phyloP scores from a whole-genome alignment of 768 basidiomycete species.

The Podaxis sp. region DNA sequence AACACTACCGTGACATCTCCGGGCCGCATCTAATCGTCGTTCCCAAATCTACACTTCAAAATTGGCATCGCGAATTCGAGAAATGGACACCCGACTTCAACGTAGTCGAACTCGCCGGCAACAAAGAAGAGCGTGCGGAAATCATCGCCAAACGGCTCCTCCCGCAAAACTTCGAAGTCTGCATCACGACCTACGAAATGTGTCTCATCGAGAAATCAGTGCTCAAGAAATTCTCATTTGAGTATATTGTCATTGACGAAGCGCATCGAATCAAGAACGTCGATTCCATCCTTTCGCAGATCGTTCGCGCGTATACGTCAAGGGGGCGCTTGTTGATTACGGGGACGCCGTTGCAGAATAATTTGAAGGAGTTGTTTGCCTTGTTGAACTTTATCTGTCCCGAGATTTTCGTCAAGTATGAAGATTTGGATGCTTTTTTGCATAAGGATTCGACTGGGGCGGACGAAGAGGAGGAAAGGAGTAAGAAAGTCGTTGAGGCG shows the following conservation, averaged over 20 bases:
- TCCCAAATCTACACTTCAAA: conserved; percentile 97
- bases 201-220: conserved; percentile 93
- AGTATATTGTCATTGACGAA: conserved; percentile 98
- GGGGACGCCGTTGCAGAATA: conserved; percentile 96
- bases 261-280: conserved; percentile 99
- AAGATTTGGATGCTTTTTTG: conserved; percentile 91
- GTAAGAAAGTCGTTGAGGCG: conserved; percentile 93
- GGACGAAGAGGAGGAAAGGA: conserved; percentile 77
- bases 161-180: conserved; percentile 88
- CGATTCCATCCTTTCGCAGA: conserved; percentile 92
- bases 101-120: conserved; percentile 78
- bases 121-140: conserved; percentile 85
- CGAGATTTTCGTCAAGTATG: conserved; percentile 90
- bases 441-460: conserved; percentile 77
- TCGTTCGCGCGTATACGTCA: conserved; percentile 87
- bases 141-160: conserved; percentile 79
- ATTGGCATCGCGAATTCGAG: conserved; percentile 93
- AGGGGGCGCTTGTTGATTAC: conserved; percentile 93
- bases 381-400: conserved; percentile 95
- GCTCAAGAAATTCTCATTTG: conserved; percentile 93
- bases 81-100: conserved; percentile 91
- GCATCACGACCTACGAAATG: conserved; percentile 96
- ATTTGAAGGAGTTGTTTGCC: conserved; percentile 92
- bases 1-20: conserved; percentile 68
- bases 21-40: conserved; percentile 97